Conservation (phyloP, 768 basidiomycete species). For the Lanmaoa rubissima region DNA sequence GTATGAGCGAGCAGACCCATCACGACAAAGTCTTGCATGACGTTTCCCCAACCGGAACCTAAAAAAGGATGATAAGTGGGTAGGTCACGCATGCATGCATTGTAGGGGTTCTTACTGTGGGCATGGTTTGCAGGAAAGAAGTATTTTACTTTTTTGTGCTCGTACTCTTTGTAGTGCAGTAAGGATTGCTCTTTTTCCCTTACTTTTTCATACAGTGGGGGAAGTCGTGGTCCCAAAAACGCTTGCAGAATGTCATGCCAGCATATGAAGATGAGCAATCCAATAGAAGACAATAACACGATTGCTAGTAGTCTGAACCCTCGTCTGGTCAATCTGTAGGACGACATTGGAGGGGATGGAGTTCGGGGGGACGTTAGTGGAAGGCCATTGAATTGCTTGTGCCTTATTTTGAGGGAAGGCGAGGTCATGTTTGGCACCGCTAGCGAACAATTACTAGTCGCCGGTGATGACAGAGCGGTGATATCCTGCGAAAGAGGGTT, state of each 20-base stretch:
- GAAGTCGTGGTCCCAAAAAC: slow-evolving; percentile 14
- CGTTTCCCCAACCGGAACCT: slow-evolving; percentile 43
- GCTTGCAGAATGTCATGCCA: slow-evolving; percentile 2
- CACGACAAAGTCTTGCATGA: slow-evolving; percentile 41
- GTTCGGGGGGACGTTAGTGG: neutral
- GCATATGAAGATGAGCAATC: slow-evolving; percentile 13
- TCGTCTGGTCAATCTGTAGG: slow-evolving; percentile 24
- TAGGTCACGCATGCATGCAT: neutral
- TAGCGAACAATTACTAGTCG: neutral
- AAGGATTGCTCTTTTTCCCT: slow-evolving; percentile 39
- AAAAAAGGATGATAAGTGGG: neutral
- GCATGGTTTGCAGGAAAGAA: slow-evolving; percentile 49
- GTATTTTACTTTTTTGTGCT: slow-evolving; percentile 38
- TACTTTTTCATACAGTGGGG: slow-evolving; percentile 43
- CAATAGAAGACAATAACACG: slow-evolving; percentile 6
- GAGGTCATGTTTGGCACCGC: neutral
- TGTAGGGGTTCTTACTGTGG: slow-evolving; percentile 28
- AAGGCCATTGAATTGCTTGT: neutral
- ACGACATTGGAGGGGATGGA: slow-evolving; percentile 16
- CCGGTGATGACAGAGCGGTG: neutral
- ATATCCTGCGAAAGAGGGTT: neutral
- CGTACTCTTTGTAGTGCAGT: slow-evolving; percentile 40
- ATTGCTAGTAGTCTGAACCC: slow-evolving; percentile 17
- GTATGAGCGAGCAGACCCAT: slow-evolving; percentile 35
- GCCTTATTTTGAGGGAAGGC: slow-evolving; percentile 3